phyloP scores from a whole-genome alignment of 1,284 basidiomycete species.

The Phellopilus nigrolimitatus region DNA sequence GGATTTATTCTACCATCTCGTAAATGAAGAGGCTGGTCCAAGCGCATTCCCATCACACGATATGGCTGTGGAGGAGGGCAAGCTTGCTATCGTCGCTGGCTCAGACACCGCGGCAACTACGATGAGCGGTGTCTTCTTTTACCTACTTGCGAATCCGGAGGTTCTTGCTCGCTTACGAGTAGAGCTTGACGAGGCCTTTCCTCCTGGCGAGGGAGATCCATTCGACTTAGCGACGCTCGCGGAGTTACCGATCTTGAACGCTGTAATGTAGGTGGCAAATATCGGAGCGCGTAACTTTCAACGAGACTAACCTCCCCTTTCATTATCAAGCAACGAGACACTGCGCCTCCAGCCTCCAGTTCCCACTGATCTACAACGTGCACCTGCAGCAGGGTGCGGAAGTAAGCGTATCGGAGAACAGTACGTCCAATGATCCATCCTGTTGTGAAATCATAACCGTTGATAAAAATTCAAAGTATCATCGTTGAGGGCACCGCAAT shows the following conservation, averaged over 20 bases:
- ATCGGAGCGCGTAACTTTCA: too few species aligned
- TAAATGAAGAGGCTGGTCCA: slow-evolving; percentile 28
- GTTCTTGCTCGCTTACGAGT: slow-evolving; percentile 26
- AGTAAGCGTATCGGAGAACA: slow-evolving; percentile 8
- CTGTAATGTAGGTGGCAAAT: slow-evolving; percentile 32
- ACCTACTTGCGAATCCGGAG: slow-evolving; percentile 30
- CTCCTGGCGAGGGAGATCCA: slow-evolving; percentile 18
- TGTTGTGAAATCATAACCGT: too few species aligned
- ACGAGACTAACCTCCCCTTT: too few species aligned
- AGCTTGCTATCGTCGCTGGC: slow-evolving; percentile 34
- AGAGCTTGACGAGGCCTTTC: slow-evolving; percentile 28
- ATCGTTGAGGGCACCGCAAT: slow-evolving; percentile 46
- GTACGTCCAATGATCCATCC: neutral
- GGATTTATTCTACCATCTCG: slow-evolving; percentile 38
- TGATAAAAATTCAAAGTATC: slow-evolving; percentile 30
- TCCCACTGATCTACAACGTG: slow-evolving; percentile 9
- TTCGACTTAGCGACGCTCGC: slow-evolving; percentile 23
- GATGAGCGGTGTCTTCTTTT: slow-evolving; percentile 28
- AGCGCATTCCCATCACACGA: slow-evolving; percentile 21
- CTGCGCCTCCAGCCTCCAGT: slow-evolving; percentile 14
- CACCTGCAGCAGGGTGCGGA: slow-evolving; percentile 6
- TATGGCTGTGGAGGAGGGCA: slow-evolving; percentile 29
- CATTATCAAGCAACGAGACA: slow-evolving; percentile 15
- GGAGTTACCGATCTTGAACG: slow-evolving; percentile 30
- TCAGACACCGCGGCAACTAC: slow-evolving; percentile 35